These are phyloP conservation scores for Sporothrix globosa DNA, from an alignment of 2,329 filamentous ascomycete species.

Conservation along the genomic window DNA sequence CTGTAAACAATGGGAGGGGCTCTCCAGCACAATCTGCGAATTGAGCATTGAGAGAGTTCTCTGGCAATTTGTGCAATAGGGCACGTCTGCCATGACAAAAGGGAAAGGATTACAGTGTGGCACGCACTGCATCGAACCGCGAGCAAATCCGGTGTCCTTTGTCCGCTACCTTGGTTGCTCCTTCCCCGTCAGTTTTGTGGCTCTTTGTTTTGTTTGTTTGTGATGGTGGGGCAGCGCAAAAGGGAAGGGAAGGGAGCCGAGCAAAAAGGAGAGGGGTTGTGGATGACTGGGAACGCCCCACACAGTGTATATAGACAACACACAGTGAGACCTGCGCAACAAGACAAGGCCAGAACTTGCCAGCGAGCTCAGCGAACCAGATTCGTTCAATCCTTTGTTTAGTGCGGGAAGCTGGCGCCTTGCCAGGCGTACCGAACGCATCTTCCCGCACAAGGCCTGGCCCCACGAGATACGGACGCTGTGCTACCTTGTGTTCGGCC, in stretches of 20 bases:
- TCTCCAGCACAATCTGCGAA: background rate
- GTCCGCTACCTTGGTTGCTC: background rate
- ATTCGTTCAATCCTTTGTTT: no score
- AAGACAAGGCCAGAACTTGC: background rate
- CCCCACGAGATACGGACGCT: background rate
- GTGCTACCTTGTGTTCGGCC: no score
- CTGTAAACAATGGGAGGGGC: conserved; percentile 25
- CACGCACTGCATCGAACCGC: background rate
- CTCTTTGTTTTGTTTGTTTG: conserved; percentile 35
- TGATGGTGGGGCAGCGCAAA: conserved; percentile 32
- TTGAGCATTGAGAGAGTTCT: background rate
- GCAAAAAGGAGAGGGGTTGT: conserved; percentile 21
- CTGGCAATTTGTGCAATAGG: conserved; percentile 11
- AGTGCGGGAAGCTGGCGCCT: conserved; percentile 1
- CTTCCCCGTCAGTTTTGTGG: background rate
- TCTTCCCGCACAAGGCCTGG: background rate
- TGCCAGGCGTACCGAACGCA: conserved; percentile 1
- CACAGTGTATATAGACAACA: background rate
- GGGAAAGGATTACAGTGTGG: background rate
- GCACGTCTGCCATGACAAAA: background rate
- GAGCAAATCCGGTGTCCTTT: background rate
- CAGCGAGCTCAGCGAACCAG: no score
- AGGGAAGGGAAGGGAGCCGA: conserved; percentile 2
- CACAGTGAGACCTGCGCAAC: conserved; percentile 6
- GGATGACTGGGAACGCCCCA: conserved; percentile 23